Base-by-base conservation (phyloP, 192 early-diverging fungal species). In the Backusella mclennaniae region DNA sequence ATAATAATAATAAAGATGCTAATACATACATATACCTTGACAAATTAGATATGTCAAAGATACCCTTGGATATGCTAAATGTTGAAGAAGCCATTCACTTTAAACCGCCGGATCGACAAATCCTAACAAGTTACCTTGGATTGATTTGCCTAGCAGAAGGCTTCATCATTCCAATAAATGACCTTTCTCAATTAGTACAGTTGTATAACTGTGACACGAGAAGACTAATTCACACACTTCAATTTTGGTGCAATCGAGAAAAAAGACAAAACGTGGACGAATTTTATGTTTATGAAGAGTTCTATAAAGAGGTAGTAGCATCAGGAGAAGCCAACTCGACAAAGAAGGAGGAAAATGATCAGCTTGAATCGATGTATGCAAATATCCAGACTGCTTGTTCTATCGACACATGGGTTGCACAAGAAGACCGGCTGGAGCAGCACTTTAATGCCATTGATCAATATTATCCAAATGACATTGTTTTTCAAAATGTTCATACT, bases 131-230 rank as follows among this genome's bases (percentile, higher is more conserved):
- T 36, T 78, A 71, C 29, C 41, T 78, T 41, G 66, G 68, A 59
- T 38, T 78, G 44, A 67, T 78, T 26, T 73, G 77, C 66, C 66
- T 73, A 46, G 56, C 71, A 56, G 77, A 78, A 73, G 71, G 71
- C 8, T 52, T 49, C 36, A 66, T 73, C 6, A 66, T 78, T 19
- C 59, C 63, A 49, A 71, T 71, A 4, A 35, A 44, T 38, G 77
- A 78, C 36, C 35, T 78, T 21, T 46, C 63, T 21, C 73, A 35
- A 53, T 52, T 78, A 63, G 59, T 59, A 35, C 23, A 44, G 26
- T 38, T 71, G 66, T 73, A 73, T 33, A 35, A 68, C 12, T 68
- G 66, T 42, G 71, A 78, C 66, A 63, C 71, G 4, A 71, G 77
- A 59, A 38, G 68, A 67, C 21, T 78, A 23, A 35, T 78, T 15